Evolutionary conservation across 768 basidiomycete species (phyloP), one percentile per base, ranked within the genome.

Genomic region (Trametes meyenii): DNA sequence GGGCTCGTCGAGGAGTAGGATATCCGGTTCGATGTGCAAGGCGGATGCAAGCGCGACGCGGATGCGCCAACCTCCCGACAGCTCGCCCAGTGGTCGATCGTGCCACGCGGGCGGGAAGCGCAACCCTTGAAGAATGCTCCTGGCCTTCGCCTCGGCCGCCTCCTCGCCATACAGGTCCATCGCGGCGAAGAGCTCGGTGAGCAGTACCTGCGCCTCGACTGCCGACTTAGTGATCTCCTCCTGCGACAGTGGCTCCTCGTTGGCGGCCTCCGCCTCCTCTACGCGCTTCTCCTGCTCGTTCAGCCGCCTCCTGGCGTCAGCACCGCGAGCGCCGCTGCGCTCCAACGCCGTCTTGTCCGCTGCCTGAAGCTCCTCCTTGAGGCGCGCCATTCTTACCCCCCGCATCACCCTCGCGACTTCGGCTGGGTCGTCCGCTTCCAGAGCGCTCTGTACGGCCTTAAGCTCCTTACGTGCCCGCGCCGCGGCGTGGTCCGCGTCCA

Each of bases 371-470:
- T 64, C 67, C 19, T 55, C 63, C 42, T 48, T 42, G 3, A 59
- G 55, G 17, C 67, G 55, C 36, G 51, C 50, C 89, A 70, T 40
- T 96, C 95, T 12, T 89, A 89, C 17, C 98, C 83, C 76, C 94
- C 97, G 77, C 98, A 98, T 49, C 95, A 86, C 53, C 94, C 95
- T 93, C 75, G 98, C 97, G 67, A 98, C 81, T 2, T 96, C 95
- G 36, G 85, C 80, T 70, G 83, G 83, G 65, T 96, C 88, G 75
- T 97, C 98, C 23, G 96, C 62, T 29, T 64, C 58, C 6, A 64
- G 24, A 46, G 62, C 62, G 29, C 35, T n/a, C 39, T 64, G 62
- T 7, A 64, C 33, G 10, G 26, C 46, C 58, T 56, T 55, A 17
- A 59, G 58, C 54, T 64, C 62, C 48, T 35, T 44, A 11, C 62